A percentile compares a stretch with the other conserved stretches of the same genome.
Conservation (phyloP, 208 protist genomes). For the Leishmania tropica region DNA sequence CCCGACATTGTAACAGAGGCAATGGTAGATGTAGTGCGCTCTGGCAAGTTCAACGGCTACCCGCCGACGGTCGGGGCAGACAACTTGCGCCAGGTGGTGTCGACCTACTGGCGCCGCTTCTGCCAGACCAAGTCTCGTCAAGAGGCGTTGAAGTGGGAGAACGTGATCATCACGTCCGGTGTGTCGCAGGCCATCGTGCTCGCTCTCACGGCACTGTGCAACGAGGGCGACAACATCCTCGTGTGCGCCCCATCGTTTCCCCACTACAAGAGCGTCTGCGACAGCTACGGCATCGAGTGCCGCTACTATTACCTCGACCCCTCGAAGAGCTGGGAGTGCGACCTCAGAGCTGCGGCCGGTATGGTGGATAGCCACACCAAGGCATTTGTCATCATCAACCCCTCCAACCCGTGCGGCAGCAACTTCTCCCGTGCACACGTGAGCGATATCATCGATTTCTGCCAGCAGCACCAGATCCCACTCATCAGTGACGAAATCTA, state of each 20-base stretch:
- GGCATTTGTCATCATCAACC: conserved; percentile 94
- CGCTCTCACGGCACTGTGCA: conserved; percentile 71
- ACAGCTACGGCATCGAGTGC: conserved; percentile 75
- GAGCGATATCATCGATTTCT: conserved; percentile 80
- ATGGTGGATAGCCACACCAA: conserved; percentile 85
- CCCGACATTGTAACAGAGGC: conserved; percentile 47
- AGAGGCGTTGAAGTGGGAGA: conserved; percentile 44
- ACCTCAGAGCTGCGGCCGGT: conserved; percentile 76
- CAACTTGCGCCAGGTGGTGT: conserved; percentile 57
- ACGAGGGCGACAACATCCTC: conserved; percentile 92
- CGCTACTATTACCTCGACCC: conserved; percentile 83
- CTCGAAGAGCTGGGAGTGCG: conserved; percentile 88
- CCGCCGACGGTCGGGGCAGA: conserved; percentile 53
- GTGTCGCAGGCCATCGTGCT: conserved; percentile 92
- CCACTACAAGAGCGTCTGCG: conserved; percentile 92
- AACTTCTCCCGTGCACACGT: conserved; percentile 88
- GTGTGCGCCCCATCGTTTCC: conserved; percentile 92
- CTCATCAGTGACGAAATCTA: conserved; percentile 97
- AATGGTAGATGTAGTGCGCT: conserved; percentile 55
- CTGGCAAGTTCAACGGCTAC: conserved; percentile 78
- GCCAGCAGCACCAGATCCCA: conserved; percentile 82
- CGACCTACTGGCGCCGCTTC: conserved; percentile 49
- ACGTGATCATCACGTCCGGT: conserved; percentile 85
- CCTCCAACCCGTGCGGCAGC: conserved; percentile 95
- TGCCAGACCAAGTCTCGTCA: conserved; percentile 37